phyloP scores from a whole-genome alignment of 768 basidiomycete genomes.

The Sporobolomyces pararoseus region DNA sequence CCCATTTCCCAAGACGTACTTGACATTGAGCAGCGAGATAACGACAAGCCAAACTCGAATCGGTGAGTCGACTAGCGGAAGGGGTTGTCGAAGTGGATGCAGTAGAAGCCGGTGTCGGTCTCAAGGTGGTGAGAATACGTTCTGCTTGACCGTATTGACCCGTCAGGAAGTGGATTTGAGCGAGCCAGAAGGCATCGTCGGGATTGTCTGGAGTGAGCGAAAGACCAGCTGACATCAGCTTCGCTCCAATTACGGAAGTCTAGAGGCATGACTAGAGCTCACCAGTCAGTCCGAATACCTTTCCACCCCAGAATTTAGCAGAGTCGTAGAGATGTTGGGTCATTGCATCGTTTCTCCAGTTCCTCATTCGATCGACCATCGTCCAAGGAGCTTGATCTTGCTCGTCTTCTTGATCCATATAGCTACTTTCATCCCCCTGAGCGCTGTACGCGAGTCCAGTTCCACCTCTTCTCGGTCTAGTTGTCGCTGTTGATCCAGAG shows the following conservation, averaged over 20 bases:
- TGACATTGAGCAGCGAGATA: constrained; percentile 96
- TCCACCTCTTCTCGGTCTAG: background rate
- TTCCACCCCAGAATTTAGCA: constrained; percentile 97
- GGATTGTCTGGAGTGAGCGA: constrained; percentile 64
- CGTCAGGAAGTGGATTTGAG: constrained; percentile 93
- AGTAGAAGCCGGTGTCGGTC: constrained; percentile 55
- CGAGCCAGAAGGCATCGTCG: constrained; percentile 98
- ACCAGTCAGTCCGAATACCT: constrained; percentile 95
- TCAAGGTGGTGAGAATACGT: constrained; percentile 80
- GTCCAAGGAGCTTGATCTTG: constrained; percentile 57
- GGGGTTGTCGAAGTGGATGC: constrained; percentile 14
- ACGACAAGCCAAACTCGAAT: constrained; percentile 78
- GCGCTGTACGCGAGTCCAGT: background rate
- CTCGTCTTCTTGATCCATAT: background rate
- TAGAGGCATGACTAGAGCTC: background rate
- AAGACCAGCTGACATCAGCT: background rate
- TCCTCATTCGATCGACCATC: constrained; percentile 88
- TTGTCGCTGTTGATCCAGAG: constrained; percentile 21
- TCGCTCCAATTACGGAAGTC: background rate
- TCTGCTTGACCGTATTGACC: constrained; percentile 94
- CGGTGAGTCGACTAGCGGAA: constrained; percentile 37
- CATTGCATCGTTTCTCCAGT: constrained; percentile 96
- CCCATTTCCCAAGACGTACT: constrained; percentile 87
- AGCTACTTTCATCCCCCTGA: constrained; percentile 17
- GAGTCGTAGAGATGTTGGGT: constrained; percentile 98